These are phyloP conservation scores for Aspergillus diversus DNA, from an alignment of 495 filamentous ascomycete species.

Conservation along the genomic window DNA sequence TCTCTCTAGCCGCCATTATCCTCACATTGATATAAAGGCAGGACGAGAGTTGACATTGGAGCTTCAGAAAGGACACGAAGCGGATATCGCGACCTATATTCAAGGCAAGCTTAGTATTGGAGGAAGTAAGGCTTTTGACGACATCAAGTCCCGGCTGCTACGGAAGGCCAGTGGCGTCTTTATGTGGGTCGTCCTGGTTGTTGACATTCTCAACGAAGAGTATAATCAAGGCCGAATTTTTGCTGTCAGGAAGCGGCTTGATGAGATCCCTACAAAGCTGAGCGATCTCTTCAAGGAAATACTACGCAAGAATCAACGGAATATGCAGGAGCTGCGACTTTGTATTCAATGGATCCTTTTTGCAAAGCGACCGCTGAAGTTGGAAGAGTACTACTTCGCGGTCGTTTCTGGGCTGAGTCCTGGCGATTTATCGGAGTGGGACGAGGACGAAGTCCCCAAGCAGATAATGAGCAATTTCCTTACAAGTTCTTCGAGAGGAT, in stretches of 20 bases:
- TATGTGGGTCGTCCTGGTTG: slow-evolving; percentile 53
- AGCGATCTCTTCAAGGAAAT: slow-evolving; percentile 44
- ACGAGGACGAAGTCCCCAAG: neutral
- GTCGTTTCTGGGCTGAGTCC: slow-evolving; percentile 21
- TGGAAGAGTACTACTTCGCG: slow-evolving; percentile 38
- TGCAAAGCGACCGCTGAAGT: slow-evolving; percentile 33
- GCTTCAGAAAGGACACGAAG: slow-evolving; percentile 28
- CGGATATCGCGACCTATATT: slow-evolving; percentile 34
- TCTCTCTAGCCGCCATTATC: slow-evolving; percentile 57
- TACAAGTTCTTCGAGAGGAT: slow-evolving; percentile 43
- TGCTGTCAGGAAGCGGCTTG: slow-evolving; percentile 29
- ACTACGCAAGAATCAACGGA: slow-evolving; percentile 30
- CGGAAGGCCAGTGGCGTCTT: slow-evolving; percentile 47
- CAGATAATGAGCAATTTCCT: slow-evolving; percentile 33
- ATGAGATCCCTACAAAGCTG: slow-evolving; percentile 38
- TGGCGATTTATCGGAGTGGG: neutral
- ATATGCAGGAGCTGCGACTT: slow-evolving; percentile 29
- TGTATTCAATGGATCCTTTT: slow-evolving; percentile 44
- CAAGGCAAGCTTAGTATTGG: slow-evolving; percentile 29
- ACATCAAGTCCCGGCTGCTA: slow-evolving; percentile 32
- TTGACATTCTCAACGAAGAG: slow-evolving; percentile 47
- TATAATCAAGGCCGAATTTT: slow-evolving; percentile 26
- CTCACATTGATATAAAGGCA: slow-evolving; percentile 41
- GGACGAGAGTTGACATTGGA: slow-evolving; percentile 34
- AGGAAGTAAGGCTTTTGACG: slow-evolving; percentile 11